phyloP scores from a whole-genome alignment of 768 basidiomycete genomes.

The Termitomyces sp. region DNA sequence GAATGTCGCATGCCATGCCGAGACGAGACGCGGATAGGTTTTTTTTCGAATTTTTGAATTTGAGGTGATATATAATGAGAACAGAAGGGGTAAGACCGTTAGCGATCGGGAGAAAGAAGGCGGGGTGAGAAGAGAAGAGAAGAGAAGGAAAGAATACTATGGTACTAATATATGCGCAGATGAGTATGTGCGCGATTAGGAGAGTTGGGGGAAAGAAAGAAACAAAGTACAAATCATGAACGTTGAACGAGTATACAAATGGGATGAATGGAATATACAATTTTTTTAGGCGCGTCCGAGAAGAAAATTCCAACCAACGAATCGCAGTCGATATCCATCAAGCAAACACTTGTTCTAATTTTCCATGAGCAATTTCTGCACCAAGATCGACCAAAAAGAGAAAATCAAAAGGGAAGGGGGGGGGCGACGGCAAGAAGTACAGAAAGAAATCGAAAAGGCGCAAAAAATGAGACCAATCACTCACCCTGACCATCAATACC shows the following conservation, averaged over 20 bases:
- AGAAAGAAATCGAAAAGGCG: too few species aligned
- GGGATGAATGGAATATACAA: too few species aligned
- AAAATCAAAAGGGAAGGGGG: background rate
- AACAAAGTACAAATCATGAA: too few species aligned
- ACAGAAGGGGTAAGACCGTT: conserved; percentile 7
- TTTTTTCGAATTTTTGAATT: background rate
- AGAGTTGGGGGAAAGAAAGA: too few species aligned
- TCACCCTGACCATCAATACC: conserved; percentile 35
- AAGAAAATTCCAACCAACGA: background rate
- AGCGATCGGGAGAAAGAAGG: conserved; percentile 1
- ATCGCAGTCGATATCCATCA: background rate
- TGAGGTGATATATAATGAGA: conserved; percentile 3
- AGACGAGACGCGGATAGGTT: too few species aligned
- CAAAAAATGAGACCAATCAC: conserved; percentile 11
- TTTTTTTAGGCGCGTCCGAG: too few species aligned
- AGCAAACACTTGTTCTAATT: background rate
- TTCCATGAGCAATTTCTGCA: background rate
- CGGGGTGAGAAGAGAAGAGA: conserved; percentile 7
- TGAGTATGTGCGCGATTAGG: too few species aligned
- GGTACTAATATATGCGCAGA: background rate
- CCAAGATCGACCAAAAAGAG: background rate
- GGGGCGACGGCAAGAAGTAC: background rate
- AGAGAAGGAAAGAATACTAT: background rate
- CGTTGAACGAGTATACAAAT: too few species aligned
- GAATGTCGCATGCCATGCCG: too few species aligned